Evolutionary conservation across 768 basidiomycete species (phyloP), one percentile per base, ranked within the genome.

Genomic region (Tylopilus rubrobrunneus): DNA sequence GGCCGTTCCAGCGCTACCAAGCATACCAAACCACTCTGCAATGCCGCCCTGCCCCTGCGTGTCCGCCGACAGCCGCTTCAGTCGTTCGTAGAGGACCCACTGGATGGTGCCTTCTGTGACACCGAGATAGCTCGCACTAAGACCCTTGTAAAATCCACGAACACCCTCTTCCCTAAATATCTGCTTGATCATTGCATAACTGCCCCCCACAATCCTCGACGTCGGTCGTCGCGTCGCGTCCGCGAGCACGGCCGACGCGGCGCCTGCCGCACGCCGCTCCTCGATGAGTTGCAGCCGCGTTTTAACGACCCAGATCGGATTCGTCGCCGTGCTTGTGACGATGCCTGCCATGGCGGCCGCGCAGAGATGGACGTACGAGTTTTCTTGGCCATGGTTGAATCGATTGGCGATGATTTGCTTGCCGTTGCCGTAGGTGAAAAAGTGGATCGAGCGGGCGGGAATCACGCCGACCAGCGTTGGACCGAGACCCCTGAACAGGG

Each of bases 231-330:
- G 25, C 15, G 45, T 51, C 34, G 47, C 49, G 14, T 47, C 61
- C 5, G 51, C 36, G 29, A 45, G 27, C 0, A 25, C 21, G 4
- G 42, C 51, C 11, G 58, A 39, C 10, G 37, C 47, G 7, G 53
- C 9, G 14, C 45, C 7, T 10, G 62, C 48, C 2, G 58, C 25
- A 10, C 56, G 66, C 2, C 58, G 67, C 34, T 67, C 65, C 19
- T 76, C 70, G 3, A 72, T 74, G 15, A 99, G 82, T 66, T 99
- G 97, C 50, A 99, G 64, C 7, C 96, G 86, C 42, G 97, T 99
- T 71, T 98, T 99, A 56, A 99, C 92, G 45, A 99, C 97, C 97
- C 97, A 99, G 25, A 99, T 96, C 0, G 97, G 97, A 69, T 99
- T 99, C 21, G 97, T 98, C 11, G 84, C 92, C 0, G 92, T 87